Evolutionary conservation across 257 asterid genomes (phyloP).

Genomic region (Ehretia macrophylla): DNA sequence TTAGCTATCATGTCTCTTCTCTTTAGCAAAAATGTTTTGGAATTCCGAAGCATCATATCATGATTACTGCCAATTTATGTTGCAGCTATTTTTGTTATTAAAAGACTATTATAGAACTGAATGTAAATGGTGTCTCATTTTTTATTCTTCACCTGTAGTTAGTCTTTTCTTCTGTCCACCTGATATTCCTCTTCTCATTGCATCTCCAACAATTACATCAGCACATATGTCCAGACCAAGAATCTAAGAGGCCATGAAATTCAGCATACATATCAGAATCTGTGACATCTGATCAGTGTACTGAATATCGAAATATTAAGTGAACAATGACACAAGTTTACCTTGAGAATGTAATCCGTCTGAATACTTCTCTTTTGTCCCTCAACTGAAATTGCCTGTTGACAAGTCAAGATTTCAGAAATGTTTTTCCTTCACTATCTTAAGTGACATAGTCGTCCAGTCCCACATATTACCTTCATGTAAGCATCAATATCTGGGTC

Average conservation of each 20-base stretch:
- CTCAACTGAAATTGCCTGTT: conserved; percentile 44
- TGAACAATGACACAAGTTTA: conserved; percentile 7
- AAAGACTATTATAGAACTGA: neutral
- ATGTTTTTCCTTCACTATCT: neutral
- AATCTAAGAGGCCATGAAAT: conserved; percentile 21
- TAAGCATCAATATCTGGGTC: conserved; percentile 57
- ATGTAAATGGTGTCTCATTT: neutral
- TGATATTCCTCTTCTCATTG: conserved; percentile 49
- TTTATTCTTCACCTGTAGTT: conserved; percentile 29
- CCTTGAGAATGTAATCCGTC: conserved; percentile 47
- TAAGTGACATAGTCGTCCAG: neutral
- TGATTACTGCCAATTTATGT: neutral
- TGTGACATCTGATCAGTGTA: neutral
- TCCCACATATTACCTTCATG: conserved; percentile 39
- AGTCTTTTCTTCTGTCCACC: conserved; percentile 59
- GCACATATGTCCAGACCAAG: conserved; percentile 51
- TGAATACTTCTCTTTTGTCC: conserved; percentile 38
- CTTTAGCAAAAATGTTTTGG: too few relatives aligned
- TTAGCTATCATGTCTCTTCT: too few relatives aligned
- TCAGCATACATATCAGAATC: neutral
- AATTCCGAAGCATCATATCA: too few relatives aligned
- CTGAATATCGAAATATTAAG: neutral
- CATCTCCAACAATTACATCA: conserved; percentile 38
- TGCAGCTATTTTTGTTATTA: neutral
- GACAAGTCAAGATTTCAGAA: conserved; percentile 3